A percentile compares a stretch with the other conserved stretches of the same genome.
Conservation (phyloP, 768 basidiomycete species). For the Tricholoma furcatifolium region DNA sequence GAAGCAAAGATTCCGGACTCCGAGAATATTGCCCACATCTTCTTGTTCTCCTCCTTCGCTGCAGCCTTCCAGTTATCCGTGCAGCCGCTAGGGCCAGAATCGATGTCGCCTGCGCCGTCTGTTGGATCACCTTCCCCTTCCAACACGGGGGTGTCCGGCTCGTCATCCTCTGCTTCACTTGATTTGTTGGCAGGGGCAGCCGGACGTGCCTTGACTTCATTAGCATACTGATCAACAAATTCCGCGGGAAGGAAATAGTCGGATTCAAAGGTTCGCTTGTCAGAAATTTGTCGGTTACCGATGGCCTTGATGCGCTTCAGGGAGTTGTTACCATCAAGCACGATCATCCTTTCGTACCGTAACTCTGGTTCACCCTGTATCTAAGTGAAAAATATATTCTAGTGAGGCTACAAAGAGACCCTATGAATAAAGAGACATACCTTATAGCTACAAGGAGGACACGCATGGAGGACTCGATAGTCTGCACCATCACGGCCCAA, state of each 20-base stretch:
- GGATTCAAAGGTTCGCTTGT: slow-evolving; percentile 18
- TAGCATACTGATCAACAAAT: slow-evolving; percentile 27
- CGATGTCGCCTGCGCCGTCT: slow-evolving; percentile 4
- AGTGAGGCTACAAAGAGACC: no score
- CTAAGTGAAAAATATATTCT: no score
- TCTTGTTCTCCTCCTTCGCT: slow-evolving; percentile 24
- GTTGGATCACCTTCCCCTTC: background rate
- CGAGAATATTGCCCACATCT: slow-evolving; percentile 33
- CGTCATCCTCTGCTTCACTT: no score
- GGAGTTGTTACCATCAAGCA: slow-evolving; percentile 37
- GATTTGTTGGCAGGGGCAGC: background rate
- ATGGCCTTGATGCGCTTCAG: slow-evolving; percentile 22
- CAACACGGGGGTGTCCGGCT: no score
- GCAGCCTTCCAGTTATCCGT: slow-evolving; percentile 32
- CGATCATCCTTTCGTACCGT: slow-evolving; percentile 19
- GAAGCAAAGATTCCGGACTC: slow-evolving; percentile 37
- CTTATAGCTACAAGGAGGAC: slow-evolving; percentile 36
- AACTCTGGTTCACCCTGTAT: slow-evolving; percentile 29
- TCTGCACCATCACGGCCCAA: slow-evolving; percentile 26
- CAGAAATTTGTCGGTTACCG: slow-evolving; percentile 15
- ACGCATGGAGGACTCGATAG: slow-evolving; percentile 33
- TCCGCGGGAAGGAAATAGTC: slow-evolving; percentile 24
- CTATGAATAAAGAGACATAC: slow-evolving; percentile 19
- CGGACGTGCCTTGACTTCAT: slow-evolving; percentile 23
- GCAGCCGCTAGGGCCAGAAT: no score